These are phyloP conservation scores for Tylopilus plumbeoviolaceoides DNA, from an alignment of 768 basidiomycete species.

Conservation along the genomic window DNA sequence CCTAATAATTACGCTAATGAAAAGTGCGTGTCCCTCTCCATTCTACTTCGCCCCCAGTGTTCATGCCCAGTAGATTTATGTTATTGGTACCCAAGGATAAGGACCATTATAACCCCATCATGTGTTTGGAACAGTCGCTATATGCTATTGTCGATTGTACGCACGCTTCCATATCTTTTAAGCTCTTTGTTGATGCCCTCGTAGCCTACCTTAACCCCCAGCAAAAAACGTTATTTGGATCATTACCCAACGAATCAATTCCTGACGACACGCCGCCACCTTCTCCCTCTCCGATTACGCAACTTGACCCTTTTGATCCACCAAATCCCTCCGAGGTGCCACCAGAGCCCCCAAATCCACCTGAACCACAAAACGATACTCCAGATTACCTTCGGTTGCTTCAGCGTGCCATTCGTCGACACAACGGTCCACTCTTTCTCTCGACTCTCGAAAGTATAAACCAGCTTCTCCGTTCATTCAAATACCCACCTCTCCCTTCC, in stretches of 20 bases:
- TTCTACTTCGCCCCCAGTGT: neutral
- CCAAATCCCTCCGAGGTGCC: slow-evolving; percentile 30
- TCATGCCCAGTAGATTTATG: slow-evolving; percentile 50
- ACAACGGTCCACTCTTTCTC: slow-evolving; percentile 71
- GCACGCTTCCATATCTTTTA: slow-evolving; percentile 21
- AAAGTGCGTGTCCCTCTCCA: slow-evolving; percentile 40
- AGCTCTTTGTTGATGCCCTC: slow-evolving; percentile 8
- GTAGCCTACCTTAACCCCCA: slow-evolving; percentile 64
- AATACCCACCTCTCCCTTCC: slow-evolving; percentile 56
- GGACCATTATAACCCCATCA: slow-evolving; percentile 84
- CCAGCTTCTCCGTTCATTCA: slow-evolving; percentile 53
- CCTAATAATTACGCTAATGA: slow-evolving; percentile 69
- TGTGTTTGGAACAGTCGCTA: slow-evolving; percentile 69
- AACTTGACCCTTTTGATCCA: slow-evolving; percentile 30
- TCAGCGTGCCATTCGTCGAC: slow-evolving; percentile 63
- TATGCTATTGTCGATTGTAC: slow-evolving; percentile 72
- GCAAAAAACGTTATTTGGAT: slow-evolving; percentile 65
- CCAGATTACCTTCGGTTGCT: slow-evolving; percentile 52
- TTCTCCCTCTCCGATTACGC: slow-evolving; percentile 32
- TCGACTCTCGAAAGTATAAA: slow-evolving; percentile 61
- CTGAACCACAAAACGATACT: slow-evolving; percentile 15
- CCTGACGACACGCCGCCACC: slow-evolving; percentile 29
- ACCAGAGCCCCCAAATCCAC: slow-evolving; percentile 20
- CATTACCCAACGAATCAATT: slow-evolving; percentile 45
- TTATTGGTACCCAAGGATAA: slow-evolving; percentile 78